phyloP scores from a whole-genome alignment of 352 stramenopile genomes.

The Phytophthora syringae region DNA sequence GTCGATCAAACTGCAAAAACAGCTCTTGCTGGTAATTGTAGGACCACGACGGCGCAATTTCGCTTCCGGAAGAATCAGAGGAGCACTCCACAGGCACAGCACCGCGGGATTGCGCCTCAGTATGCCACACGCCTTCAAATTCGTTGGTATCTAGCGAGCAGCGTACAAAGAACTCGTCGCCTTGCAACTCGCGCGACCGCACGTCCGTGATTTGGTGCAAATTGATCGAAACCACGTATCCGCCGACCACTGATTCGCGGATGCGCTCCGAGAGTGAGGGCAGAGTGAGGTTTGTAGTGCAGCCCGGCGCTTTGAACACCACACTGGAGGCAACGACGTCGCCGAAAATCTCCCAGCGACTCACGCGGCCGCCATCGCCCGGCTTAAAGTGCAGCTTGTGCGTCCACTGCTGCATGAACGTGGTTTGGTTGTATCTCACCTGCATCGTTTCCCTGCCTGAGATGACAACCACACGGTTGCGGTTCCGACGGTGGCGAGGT shows the following conservation, averaged over 20 bases:
- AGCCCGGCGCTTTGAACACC: constrained; percentile 81
- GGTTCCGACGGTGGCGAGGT: constrained; percentile 26
- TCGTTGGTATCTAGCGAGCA: constrained; percentile 88
- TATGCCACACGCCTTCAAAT: constrained; percentile 87
- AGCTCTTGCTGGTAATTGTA: constrained; percentile 86
- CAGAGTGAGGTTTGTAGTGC: constrained; percentile 82
- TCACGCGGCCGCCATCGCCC: constrained; percentile 40
- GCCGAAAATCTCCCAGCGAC: constrained; percentile 87
- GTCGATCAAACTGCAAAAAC: constrained; percentile 83
- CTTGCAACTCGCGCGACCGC: constrained; percentile 57
- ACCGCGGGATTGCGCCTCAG: constrained; percentile 73
- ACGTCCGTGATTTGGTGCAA: constrained; percentile 75
- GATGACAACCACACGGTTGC: constrained; percentile 71
- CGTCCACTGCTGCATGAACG: constrained; percentile 88
- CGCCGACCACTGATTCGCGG: constrained; percentile 83
- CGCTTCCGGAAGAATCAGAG: constrained; percentile 16
- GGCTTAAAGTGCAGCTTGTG: constrained; percentile 89
- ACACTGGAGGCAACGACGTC: constrained; percentile 88
- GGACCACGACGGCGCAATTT: constrained; percentile 40
- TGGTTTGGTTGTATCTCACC: constrained; percentile 81
- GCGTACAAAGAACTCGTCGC: constrained; percentile 82
- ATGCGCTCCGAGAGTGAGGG: constrained; percentile 84
- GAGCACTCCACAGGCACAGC: constrained; percentile 47
- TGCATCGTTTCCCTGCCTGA: constrained; percentile 85
- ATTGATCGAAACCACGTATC: constrained; percentile 79